Conservation (phyloP, 805 yeast species). For the Yarrowia keelungensis region DNA sequence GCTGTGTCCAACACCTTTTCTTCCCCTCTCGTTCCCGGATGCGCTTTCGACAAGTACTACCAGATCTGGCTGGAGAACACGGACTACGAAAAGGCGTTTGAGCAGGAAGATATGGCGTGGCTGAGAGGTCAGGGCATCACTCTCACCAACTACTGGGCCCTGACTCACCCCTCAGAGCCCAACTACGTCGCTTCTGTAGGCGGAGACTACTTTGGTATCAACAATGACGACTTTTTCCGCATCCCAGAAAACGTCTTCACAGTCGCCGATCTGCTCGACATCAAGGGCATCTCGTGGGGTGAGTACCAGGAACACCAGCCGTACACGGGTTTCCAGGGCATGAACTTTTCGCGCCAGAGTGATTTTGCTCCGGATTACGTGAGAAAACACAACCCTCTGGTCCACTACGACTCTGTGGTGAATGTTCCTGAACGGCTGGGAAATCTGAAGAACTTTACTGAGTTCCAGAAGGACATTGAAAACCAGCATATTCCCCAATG, state of each 20-base stretch:
- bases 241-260: constrained; percentile 58
- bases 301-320: constrained; percentile 63
- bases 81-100: constrained; percentile 58
- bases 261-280: constrained; percentile 58
- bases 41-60: constrained; percentile 53
- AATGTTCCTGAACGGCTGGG: constrained; percentile 51
- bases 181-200: constrained; percentile 59
- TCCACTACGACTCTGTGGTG: constrained; percentile 54
- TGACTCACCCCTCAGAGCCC: constrained; percentile 63
- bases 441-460: constrained; percentile 58
- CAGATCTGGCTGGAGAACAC: constrained; percentile 62
- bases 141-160: constrained; percentile 59
- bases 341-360: constrained; percentile 55
- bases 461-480: constrained; percentile 53
- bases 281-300: constrained; percentile 58
- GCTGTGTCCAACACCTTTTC: constrained; percentile 10
- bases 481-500: constrained; percentile 58
- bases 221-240: constrained; percentile 55
- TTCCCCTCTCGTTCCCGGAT: constrained; percentile 7
- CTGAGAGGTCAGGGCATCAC: constrained; percentile 56
- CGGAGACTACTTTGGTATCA: constrained; percentile 61
- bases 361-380: constrained; percentile 57
- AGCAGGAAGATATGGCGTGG: constrained; percentile 54
- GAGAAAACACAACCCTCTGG: constrained; percentile 61
- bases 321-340: constrained; percentile 60